Evolutionary conservation across 257 asterid genomes (phyloP).

Genomic region (Solanum lignicaule): DNA sequence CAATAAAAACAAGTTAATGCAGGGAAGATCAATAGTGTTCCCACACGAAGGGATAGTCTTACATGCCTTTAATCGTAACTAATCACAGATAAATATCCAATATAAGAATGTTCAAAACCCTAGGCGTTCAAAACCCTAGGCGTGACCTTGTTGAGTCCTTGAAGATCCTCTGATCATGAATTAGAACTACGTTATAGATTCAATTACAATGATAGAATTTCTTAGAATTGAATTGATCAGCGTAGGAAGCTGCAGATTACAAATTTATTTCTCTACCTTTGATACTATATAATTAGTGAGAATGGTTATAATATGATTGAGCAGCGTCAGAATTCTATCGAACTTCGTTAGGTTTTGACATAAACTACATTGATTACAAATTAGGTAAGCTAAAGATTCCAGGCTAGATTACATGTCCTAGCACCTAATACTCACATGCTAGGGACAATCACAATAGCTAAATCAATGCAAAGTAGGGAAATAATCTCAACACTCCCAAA

Average conservation of each 20-base stretch:
- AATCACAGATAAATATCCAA: background rate
- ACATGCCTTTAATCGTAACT: background rate
- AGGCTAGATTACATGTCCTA: background rate
- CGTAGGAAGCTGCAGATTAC: background rate
- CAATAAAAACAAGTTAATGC: background rate
- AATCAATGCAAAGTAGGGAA: background rate
- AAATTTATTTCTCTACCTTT: background rate
- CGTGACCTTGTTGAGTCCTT: background rate
- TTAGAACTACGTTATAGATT: background rate
- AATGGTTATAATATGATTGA: background rate
- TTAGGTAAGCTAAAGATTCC: background rate
- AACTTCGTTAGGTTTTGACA: background rate
- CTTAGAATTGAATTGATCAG: background rate
- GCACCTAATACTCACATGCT: background rate
- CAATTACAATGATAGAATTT: too few relatives aligned
- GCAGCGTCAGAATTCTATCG: background rate
- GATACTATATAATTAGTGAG: background rate
- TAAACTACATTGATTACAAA: background rate
- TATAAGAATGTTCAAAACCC: background rate
- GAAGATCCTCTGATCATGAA: background rate
- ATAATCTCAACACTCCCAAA: background rate
- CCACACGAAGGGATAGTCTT: background rate
- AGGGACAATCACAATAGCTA: background rate
- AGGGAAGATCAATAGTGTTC: background rate
- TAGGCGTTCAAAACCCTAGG: background rate